A percentile compares a stretch with the other conserved stretches of the same genome.
Evolutionary conservation across 306 rosid genomes (phyloP).

Genomic region (Cicer yamashitae): DNA sequence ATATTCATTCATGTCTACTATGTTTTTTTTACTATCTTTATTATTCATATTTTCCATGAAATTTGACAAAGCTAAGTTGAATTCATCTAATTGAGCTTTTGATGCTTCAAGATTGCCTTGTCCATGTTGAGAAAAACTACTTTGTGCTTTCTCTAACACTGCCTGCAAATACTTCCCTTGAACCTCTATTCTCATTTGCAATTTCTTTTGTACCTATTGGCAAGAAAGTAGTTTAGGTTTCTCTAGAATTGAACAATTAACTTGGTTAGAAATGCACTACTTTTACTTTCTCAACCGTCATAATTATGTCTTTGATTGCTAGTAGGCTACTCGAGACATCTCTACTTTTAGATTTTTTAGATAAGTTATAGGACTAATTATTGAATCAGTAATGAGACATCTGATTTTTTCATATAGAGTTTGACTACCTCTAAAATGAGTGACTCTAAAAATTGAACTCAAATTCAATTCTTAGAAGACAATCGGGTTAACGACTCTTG

Average conservation of each 20-base stretch:
- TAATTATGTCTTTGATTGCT: too few relatives aligned
- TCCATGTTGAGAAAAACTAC: slow-evolving; percentile 65
- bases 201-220: slow-evolving; percentile 73
- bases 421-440: too few relatives aligned
- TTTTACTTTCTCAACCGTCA: neutral
- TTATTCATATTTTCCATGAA: slow-evolving; percentile 71
- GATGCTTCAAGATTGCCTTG: slow-evolving; percentile 58
- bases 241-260: neutral
- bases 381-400: too few relatives aligned
- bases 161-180: slow-evolving; percentile 89
- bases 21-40: slow-evolving; percentile 61
- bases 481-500: too few relatives aligned
- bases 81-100: slow-evolving; percentile 65
- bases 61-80: slow-evolving; percentile 69
- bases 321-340: too few relatives aligned
- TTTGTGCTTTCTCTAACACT: slow-evolving; percentile 83
- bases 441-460: too few relatives aligned
- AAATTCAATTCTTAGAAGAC: too few relatives aligned
- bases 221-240: neutral
- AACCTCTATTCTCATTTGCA: slow-evolving; percentile 76
- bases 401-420: too few relatives aligned
- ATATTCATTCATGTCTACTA: slow-evolving; percentile 45
- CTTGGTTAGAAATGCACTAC: neutral
- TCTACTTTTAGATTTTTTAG: too few relatives aligned
- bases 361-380: too few relatives aligned